Evolutionary conservation across 75 land plant species (phyloP).

Genomic region (Pinus tabuliformis): DNA sequence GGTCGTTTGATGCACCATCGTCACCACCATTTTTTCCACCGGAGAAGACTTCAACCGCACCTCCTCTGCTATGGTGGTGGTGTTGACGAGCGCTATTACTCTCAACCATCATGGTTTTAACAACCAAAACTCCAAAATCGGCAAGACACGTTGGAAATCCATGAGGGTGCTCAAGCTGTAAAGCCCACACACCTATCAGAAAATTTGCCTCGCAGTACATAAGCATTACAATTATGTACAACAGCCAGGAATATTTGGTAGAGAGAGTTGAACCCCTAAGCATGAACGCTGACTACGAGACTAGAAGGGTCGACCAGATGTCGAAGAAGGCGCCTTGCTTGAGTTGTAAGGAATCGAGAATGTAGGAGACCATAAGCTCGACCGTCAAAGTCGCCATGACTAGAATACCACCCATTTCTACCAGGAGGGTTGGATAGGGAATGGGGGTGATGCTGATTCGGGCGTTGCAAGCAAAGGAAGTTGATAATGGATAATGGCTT

Average conservation of each 20-base stretch:
- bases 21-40: too few species aligned
- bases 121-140: too few species aligned
- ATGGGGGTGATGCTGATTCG: constrained; percentile 64
- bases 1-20: too few species aligned
- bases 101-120: too few species aligned
- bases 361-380: neutral
- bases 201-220: constrained; percentile 66
- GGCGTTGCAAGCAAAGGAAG: constrained; percentile 55
- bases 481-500: neutral
- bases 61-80: too few species aligned
- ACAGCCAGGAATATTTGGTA: constrained; percentile 37
- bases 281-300: constrained; percentile 70
- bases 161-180: neutral
- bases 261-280: constrained; percentile 27
- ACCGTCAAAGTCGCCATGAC: constrained; percentile 20
- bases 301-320: constrained; percentile 77
- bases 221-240: constrained; percentile 54
- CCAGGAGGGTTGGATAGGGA: constrained; percentile 28
- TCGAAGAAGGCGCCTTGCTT: constrained; percentile 75
- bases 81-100: too few species aligned
- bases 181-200: constrained; percentile 88
- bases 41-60: too few species aligned
- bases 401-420: constrained; percentile 84
- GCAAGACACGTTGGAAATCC: too few species aligned
- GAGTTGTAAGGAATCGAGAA: constrained; percentile 77